These are phyloP conservation scores for Fusarium scirpi DNA, from an alignment of 2,329 filamentous ascomycete genomes.

Conservation along the genomic window DNA sequence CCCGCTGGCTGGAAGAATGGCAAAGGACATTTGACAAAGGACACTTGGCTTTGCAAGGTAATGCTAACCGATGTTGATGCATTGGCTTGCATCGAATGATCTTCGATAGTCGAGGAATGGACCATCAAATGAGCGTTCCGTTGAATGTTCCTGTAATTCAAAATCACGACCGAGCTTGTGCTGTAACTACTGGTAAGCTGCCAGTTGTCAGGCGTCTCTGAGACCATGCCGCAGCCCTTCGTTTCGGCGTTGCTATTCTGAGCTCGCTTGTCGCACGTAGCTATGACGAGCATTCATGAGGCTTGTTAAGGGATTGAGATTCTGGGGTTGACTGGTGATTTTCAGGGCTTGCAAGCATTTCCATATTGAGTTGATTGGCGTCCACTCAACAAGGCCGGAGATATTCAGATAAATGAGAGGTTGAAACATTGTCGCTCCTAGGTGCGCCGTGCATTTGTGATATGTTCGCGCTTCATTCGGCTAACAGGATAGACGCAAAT, in stretches of 20 bases:
- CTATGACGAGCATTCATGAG: constrained; percentile 20
- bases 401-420: constrained; percentile 27
- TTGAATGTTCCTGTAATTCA: neutral
- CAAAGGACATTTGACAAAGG: neutral
- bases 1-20: neutral
- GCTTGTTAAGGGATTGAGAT: constrained; percentile 34
- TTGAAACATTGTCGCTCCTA: constrained; percentile 32
- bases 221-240: constrained; percentile 20
- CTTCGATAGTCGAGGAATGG: constrained; percentile 1
- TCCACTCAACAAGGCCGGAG: constrained; percentile 3
- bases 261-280: constrained; percentile 25
- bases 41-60: constrained; percentile 2
- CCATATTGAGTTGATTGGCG: neutral
- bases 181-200: neutral
- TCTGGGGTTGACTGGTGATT: constrained; percentile 8
- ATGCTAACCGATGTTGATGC: neutral
- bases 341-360: constrained; percentile 3
- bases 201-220: neutral
- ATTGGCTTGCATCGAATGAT: constrained; percentile 1
- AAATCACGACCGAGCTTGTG: neutral
- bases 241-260: constrained; percentile 24
- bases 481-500: neutral
- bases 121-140: neutral
- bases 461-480: constrained; percentile 13
- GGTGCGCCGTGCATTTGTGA: constrained; percentile 21